Evolutionary conservation across 2,329 filamentous ascomycete genomes (phyloP), one percentile per base, ranked within the genome.

Genomic region (Metarhizium album): DNA sequence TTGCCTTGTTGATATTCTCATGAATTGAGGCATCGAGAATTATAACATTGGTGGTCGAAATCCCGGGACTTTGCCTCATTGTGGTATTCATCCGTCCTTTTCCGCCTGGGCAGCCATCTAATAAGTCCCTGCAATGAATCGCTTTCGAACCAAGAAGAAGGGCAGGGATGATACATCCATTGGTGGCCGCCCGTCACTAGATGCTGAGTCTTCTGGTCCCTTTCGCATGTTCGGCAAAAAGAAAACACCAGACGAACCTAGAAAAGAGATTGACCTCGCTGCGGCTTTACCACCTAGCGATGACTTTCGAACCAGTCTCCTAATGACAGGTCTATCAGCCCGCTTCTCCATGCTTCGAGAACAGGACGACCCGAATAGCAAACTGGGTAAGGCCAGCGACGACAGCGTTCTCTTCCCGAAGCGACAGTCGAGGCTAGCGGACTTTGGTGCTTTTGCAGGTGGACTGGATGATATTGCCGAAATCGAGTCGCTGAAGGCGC

Each of bases 331-430:
- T 42, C 76, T 98, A 4, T 97, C 91, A 0, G 89, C 90, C 13
- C 83, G 93, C 6, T 98, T 98, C 67, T 97, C 91, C 59, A 97
- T 97, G 91, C 73, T 97, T 31, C 78, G 89, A 60, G 91, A 96
- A 67, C 91, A 96, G 65, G 90, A 96, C 64, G 90, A 96, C 61
- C 91, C 91, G 1, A 84, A 74, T 55, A 91, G 89, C 2, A 86
- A 90, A 65, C 78, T 96, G 31, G 91, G 91, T 52, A 96, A 97
- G 67, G 91, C 91, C 16, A 93, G 87, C 67, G 91, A 97, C 63
- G 91, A 96, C 67, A 96, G 90, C 58, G 90, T 97, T 3, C 70
- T 97, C 20, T 86, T 82, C 55, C 87, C 87, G 3, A 90, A 88
- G 61, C 80, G 89, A 49, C 84, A 86, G 56, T 95, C 90, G 1